Conservation (phyloP, 2,329 filamentous ascomycete species). For the Podosphaera aphanis region DNA sequence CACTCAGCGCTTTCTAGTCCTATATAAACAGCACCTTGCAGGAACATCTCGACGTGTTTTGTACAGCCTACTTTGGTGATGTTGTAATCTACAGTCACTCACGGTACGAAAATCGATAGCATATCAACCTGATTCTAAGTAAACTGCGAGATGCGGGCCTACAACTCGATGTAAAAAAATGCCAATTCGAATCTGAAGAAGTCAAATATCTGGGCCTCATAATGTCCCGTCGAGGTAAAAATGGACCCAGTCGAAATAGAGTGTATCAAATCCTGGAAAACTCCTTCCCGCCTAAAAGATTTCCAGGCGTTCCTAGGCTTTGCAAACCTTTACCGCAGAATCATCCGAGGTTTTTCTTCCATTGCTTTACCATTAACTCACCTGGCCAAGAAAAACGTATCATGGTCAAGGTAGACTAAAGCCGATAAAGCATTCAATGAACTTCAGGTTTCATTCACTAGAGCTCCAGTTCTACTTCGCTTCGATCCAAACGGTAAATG, state of each 20-base stretch:
- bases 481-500: not conserved
- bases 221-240: not conserved
- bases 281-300: not conserved
- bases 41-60: not conserved
- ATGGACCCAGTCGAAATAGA: not conserved
- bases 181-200: not conserved
- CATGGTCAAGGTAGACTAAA: not conserved
- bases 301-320: not conserved
- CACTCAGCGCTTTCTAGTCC: not conserved
- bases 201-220: slow-evolving; percentile 1
- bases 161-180: not conserved
- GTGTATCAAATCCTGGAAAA: not conserved
- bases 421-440: not conserved
- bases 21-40: not conserved
- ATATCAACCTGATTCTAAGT: not conserved
- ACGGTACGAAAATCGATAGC: not conserved
- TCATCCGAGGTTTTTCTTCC: not conserved
- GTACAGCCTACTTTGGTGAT: not conserved
- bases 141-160: not conserved
- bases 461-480: not conserved
- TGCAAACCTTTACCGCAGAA: not conserved
- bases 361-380: not conserved
- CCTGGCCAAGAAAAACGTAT: not conserved
- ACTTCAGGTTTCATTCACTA: not conserved
- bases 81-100: not conserved